A percentile compares a stretch with the other conserved stretches of the same genome.
Evolutionary conservation across 1,284 basidiomycete genomes (phyloP).

Genomic region (Leccinum pachyderme): DNA sequence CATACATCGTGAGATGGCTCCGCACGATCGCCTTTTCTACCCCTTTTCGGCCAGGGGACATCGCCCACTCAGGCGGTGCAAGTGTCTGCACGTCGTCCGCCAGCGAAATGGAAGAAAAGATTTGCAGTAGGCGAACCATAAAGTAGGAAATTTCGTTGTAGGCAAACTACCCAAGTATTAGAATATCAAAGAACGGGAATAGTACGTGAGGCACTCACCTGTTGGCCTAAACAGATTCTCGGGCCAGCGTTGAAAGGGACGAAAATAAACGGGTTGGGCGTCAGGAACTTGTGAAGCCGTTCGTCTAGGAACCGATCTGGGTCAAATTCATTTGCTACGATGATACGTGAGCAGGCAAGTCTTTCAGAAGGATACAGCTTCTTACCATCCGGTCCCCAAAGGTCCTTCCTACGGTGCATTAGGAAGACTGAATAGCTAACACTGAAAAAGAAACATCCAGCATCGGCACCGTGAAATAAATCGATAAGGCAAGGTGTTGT

Average conservation of each 20-base stretch:
- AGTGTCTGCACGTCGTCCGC: slow-evolving; percentile 38
- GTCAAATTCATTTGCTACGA: slow-evolving; percentile 36
- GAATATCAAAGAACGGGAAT: background rate
- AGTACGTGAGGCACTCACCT: slow-evolving; percentile 26
- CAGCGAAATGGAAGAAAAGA: slow-evolving; percentile 35
- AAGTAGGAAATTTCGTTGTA: slow-evolving; percentile 43
- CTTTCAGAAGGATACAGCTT: accelerated
- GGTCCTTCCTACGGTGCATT: slow-evolving; percentile 36
- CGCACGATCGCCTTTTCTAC: slow-evolving; percentile 33
- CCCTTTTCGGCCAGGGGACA: slow-evolving; percentile 19
- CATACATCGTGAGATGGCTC: slow-evolving; percentile 55
- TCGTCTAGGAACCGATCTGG: slow-evolving; percentile 41
- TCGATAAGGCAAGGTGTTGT: background rate
- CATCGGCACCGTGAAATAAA: slow-evolving; percentile 25
- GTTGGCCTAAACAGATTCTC: slow-evolving; percentile 48
- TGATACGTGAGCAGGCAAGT: background rate
- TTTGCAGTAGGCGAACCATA: slow-evolving; percentile 42
- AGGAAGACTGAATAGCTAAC: slow-evolving; percentile 34
- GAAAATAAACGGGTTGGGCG: slow-evolving; percentile 39
- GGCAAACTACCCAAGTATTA: slow-evolving; percentile 34
- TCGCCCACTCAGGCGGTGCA: slow-evolving; percentile 33
- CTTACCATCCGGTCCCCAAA: slow-evolving; percentile 42
- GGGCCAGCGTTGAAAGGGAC: slow-evolving; percentile 43
- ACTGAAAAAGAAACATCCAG: slow-evolving; percentile 13
- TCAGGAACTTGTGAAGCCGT: slow-evolving; percentile 30